Base-by-base conservation (phyloP, 2,329 filamentous ascomycete species). In the Fusarium sacchari region DNA sequence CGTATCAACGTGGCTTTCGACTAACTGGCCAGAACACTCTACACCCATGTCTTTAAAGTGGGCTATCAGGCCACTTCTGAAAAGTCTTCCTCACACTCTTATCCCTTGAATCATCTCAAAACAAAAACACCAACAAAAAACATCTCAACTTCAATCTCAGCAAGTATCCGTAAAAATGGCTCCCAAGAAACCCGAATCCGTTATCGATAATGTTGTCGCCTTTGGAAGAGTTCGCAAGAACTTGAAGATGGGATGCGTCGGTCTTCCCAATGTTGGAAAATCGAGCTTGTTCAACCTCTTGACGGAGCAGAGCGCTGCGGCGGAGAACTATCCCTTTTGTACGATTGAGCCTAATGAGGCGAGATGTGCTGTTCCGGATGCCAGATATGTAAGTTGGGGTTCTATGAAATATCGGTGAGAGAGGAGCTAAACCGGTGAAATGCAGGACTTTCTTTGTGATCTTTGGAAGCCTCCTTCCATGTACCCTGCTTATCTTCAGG, bases 261-360 rank as follows among this genome's bases (percentile, higher is more conserved):
- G 84, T 49, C 78, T 85, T 56, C 84, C 84, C 43, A 85, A 85
- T 60, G 84, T 85, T 56, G 84, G 84, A 55, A 85, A 85, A 70
- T 83, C 82, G n/a, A 83, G 81, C 50, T 70, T 85, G 68, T 85
- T 85, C 77, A 85, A 85, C 47, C 80, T 85, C 39, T 79, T 85
- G 78, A 85, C 84, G 7, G 82, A 85, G 76, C 83, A 85, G 79
- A 84, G 81, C 74, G 83, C 82, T 40, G 81, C 83, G 4, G 83
- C 83, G 2, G 83, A 85, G 74, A 85, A 85, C 71, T 85, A 85
- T 66, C 83, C 84, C 1, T 85, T 85, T 60, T 85, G 84, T 74
- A 85, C 84, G 0, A 85, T 85, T 77, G 84, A 85, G 79, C 84
- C 84, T 43, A 85, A 85, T 30, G 83, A 85, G 77, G 83, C 83